These are phyloP conservation scores for Priceomyces melissophilus DNA, from an alignment of 805 yeast genomes.

Conservation along the genomic window DNA sequence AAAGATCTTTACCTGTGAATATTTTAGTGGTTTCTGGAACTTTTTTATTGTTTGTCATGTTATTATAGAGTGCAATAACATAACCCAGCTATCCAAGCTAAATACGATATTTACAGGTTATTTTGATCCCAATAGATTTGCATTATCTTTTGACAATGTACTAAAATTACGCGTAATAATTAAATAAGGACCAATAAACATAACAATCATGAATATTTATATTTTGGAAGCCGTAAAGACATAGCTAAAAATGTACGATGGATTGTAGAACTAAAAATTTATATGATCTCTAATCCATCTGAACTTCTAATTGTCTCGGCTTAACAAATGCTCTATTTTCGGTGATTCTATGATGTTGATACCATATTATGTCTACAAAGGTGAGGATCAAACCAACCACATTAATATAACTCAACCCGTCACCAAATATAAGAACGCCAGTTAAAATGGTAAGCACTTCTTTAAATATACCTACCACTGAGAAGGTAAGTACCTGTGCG, in stretches of 20 bases:
- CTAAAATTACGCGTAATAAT: neutral
- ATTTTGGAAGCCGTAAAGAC: too few relatives aligned
- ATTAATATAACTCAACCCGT: conserved; percentile 63
- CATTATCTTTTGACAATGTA: neutral
- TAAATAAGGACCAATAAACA: neutral
- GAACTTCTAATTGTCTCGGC: too few relatives aligned
- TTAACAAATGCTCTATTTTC: conserved; percentile 12
- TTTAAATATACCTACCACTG: conserved; percentile 90
- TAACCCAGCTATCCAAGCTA: too few relatives aligned
- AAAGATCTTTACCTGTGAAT: too few relatives aligned
- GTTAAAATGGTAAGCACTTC: conserved; percentile 81
- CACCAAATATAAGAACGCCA: conserved; percentile 69
- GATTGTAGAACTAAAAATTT: neutral
- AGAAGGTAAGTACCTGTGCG: conserved; percentile 80
- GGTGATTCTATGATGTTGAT: conserved; percentile 61
- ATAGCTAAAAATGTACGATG: neutral
- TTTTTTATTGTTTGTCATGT: too few relatives aligned
- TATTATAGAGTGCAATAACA: too few relatives aligned
- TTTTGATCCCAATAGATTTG: neutral
- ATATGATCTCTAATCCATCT: too few relatives aligned
- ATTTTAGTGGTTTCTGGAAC: too few relatives aligned
- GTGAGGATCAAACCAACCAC: conserved; percentile 72
- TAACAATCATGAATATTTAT: too few relatives aligned
- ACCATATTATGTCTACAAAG: conserved; percentile 74
- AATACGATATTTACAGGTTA: neutral